Base-by-base conservation (phyloP, 768 basidiomycete species). In the Mycena rosella region DNA sequence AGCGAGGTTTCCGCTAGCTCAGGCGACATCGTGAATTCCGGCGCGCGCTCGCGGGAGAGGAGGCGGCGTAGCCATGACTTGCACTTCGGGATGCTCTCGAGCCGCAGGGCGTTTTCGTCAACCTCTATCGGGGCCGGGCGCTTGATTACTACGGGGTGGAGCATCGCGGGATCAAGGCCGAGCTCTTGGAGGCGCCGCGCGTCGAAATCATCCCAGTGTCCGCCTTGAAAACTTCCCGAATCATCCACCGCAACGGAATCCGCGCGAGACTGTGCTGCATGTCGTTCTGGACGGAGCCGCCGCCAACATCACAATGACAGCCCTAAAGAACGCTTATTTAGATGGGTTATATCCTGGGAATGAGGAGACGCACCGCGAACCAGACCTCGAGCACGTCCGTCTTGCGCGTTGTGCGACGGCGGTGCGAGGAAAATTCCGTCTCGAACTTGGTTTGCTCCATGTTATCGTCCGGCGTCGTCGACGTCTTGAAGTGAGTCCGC, bases 191-290 rank as follows among this genome's bases (percentile, higher is more conserved):
- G n/a, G n/a, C 20, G 42, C 42, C 11, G 42, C 2, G n/a, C 42
- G 11, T 44, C 42, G 73, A 87, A 86, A 84, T 74, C 42, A 88
- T 86, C 1, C 85, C 85, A 2, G 82, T 80, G 0, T 84, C 69
- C 4, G 79, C 60, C 27, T 77, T 75, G 78, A 88, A 85, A 69
- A 81, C 83, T 66, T 89, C 82, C 57, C 88, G 84, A 66, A 89
- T 76, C 87, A 89, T 88, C 88, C 88, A 86, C 5, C 80, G 78
- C 4, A 86, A 75, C 0, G 84, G 72, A 20, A 84, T 81, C 51
- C 80, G 78, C 2, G 83, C 78, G 8, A 86, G 79, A 13, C 74
- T 76, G 17, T 78, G 75, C 1, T 61, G 42, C 4, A 68, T 73
- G 14, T 72, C 73, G 65, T 84, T 82, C 72, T 20, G 22, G 29